Base-by-base conservation (phyloP, 225 moss, liverwort and hornwort species). In the Pleurozium schreberi region DNA sequence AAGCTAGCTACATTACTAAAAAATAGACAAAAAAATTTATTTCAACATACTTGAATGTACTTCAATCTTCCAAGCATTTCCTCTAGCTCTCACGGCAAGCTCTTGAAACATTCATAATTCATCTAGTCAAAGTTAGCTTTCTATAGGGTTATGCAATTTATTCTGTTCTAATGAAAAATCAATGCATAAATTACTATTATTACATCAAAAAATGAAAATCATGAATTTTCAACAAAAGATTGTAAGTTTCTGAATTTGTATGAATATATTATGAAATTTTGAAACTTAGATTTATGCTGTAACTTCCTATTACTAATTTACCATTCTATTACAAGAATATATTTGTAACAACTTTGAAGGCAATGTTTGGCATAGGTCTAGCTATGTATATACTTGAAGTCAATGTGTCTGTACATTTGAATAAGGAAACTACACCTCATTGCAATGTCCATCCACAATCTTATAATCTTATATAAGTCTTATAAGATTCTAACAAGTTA, bases 81-180 rank as follows among this genome's bases (percentile, higher is more conserved):
- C 2, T 74, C 12, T 74, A 47, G 4, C 47, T 47, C 19, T 4
- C 0, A 31, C 0, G 31, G 1, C 31, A 7, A 47, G 11, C 30
- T 74, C 9, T 73, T 47, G 2, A 74, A 31, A 47, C 31, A 74
- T 31, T 47, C 18, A 31, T 11, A 47, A 18, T 47, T 2, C 1
- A 45, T 3, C 11, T 0, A 47, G 0, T 31, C 4, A 3, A 47
- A 11, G 31, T 7, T 2, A 1, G 0, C 1, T 74, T 47, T 74
- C 11, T 74, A 47, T 17, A 1, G 17, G 2, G n/a, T n/a, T n/a
- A 7, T 18, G 4, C 18, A 47, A 30, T 74, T 47, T 31, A 47
- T 4, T 18, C 18, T 47, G 31, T 1, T 30, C 1, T 30, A 0
- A 47, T 30, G 30, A 14, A 10, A 11, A 74, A 74, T 74, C 30